Evolutionary conservation across 1,139 yeast species (phyloP), one percentile per base, ranked within the genome.

Genomic region (Spencermartinsiella ligniputridi): DNA sequence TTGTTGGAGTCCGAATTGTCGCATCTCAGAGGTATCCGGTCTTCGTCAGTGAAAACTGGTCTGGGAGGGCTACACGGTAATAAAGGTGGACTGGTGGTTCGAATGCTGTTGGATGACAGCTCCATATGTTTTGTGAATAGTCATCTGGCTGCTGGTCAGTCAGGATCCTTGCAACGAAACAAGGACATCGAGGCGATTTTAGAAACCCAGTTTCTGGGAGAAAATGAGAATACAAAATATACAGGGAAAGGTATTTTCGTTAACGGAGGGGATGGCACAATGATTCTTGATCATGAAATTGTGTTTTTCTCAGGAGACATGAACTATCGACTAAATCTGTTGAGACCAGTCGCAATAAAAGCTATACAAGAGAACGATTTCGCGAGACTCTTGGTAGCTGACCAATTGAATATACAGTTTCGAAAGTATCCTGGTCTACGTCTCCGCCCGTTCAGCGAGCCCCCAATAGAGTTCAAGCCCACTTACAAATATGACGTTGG

Each of bases 271-370:
- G 78, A 76, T 25, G 76, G 75, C 36, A 60, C 64, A 9, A 70
- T 66, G 44, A 68, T 78, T 21, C 63, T 70, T 35, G 94, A 88
- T 55, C 96, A 88, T 61, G 96, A 90, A 58, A 79, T 80, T 35
- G 81, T 90, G n/a, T 76, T 92, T 44, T 88, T 97, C 89, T 67
- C 87, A 40, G 99, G 99, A 27, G 99, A 92, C 62, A 75, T 94
- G 65, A 92, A 92, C 62, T 92, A 86, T 64, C 74, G 99, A 53
- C 79, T 92, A 37, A 72, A 77, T 11, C 67, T 85, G 44, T 72
- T 81, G 1, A 83, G 85, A 52, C 89, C 81, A 35, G 77, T 76
- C 40, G 94, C 87, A 2, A 75, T 88, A 54, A 64, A 71, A 3
- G 63, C 81, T 42, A 70, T 81, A 29, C 70, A 75, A 17, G 68